Evolutionary conservation across 352 stramenopile genomes (phyloP).

Genomic region (Pythium sukuiense): DNA sequence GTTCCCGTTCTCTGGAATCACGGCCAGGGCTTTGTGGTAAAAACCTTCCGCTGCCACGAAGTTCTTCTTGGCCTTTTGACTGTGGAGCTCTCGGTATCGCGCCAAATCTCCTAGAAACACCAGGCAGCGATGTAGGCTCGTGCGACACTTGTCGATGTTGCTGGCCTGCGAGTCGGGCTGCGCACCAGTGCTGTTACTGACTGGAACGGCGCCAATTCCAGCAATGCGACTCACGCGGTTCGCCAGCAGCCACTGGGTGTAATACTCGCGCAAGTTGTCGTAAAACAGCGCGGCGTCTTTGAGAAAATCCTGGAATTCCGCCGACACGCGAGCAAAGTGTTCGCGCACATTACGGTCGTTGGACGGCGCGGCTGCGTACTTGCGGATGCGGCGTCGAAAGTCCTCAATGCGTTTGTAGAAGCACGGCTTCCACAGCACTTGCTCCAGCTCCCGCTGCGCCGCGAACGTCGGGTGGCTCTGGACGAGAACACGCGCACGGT

Average conservation of each 20-base stretch:
- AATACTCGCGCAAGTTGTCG: constrained; percentile 58
- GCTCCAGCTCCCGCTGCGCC: constrained; percentile 69
- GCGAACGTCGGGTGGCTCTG: constrained; percentile 54
- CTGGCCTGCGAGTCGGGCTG: constrained; percentile 4
- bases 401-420: constrained; percentile 92
- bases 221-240: constrained; percentile 44
- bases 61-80: constrained; percentile 85
- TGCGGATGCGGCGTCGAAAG: constrained; percentile 85
- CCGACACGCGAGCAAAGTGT: constrained; percentile 74
- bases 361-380: constrained; percentile 72
- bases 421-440: constrained; percentile 89
- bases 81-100: constrained; percentile 82
- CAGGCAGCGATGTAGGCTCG: constrained; percentile 80
- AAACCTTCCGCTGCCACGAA: constrained; percentile 66
- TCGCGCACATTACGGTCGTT: constrained; percentile 68
- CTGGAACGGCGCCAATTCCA: constrained; percentile 11
- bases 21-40: constrained; percentile 67
- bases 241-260: constrained; percentile 44
- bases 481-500: constrained; percentile 46
- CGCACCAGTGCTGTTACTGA: constrained; percentile 13
- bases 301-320: constrained; percentile 77
- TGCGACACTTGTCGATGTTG: constrained; percentile 40
- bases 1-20: constrained; percentile 81
- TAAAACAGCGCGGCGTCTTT: constrained; percentile 67
- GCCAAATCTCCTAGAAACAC: constrained; percentile 82